A percentile compares a stretch with the other conserved stretches of the same genome.
phyloP scores from a whole-genome alignment of 2,329 filamentous ascomycete species.

The Microcera coccophila region DNA sequence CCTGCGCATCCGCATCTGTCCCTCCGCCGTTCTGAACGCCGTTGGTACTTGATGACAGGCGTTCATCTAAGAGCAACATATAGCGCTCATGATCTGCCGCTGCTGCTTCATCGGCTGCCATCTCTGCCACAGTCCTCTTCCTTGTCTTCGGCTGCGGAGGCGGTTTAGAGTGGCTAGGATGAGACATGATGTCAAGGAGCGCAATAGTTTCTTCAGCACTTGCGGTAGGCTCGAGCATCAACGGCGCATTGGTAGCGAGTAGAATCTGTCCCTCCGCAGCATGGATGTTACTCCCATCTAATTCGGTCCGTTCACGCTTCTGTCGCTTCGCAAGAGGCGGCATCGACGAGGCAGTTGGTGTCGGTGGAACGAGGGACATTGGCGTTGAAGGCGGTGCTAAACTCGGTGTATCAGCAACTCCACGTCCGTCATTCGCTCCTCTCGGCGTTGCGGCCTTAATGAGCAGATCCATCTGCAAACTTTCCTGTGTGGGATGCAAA shows the following conservation, averaged over 20 bases:
- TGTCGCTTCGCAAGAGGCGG: conserved; percentile 60
- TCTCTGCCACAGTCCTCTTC: conserved; percentile 90
- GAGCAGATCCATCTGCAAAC: conserved; percentile 69
- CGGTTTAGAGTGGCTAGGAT: conserved; percentile 71
- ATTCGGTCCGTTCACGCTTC: conserved; percentile 68
- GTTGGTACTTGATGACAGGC: conserved; percentile 59
- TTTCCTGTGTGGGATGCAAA: conserved; percentile 76
- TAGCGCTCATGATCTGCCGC: conserved; percentile 86
- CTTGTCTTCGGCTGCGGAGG: conserved; percentile 82
- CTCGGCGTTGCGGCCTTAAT: conserved; percentile 71
- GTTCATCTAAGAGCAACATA: conserved; percentile 89
- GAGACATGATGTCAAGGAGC: conserved; percentile 66
- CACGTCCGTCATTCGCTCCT: conserved; percentile 34
- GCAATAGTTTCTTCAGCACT: conserved; percentile 65
- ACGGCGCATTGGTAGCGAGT: conserved; percentile 66
- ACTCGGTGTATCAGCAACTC: conserved; percentile 33
- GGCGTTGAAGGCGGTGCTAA: conserved; percentile 66
- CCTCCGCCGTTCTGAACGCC: conserved; percentile 54
- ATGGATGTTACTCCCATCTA: conserved; percentile 70
- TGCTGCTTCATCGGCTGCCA: conserved; percentile 90
- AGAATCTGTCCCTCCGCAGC: conserved; percentile 74
- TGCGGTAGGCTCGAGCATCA: conserved; percentile 74
- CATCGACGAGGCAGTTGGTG: conserved; percentile 58
- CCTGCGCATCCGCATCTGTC: conserved; percentile 68
- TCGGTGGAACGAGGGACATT: conserved; percentile 54